Evolutionary conservation across 352 stramenopile species (phyloP), one percentile per base, ranked within the genome.

Genomic region (Thraustochytrium striatum): DNA sequence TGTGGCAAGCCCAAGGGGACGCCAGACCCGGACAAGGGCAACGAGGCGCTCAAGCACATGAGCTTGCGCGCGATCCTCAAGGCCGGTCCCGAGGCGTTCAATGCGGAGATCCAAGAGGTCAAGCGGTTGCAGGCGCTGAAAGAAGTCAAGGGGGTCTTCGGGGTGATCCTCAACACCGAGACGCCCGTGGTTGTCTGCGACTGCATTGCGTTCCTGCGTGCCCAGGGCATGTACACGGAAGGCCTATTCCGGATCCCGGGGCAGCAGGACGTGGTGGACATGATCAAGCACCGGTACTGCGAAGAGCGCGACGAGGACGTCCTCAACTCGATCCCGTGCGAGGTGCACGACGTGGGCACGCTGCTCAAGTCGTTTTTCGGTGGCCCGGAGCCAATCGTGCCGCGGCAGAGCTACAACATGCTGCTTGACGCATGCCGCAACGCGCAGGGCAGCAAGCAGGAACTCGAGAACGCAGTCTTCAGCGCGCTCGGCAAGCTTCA

Each of bases 151-250:
- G 65, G 65, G 19, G 65, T 75, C 44, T 75, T 75, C 28, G 65
- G 65, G 28, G 65, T 75, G 11, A 16, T 75, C 3, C 5, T 75
- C 50, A 75, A 58, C 50, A 62, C 3, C 33, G 70, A 80, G 41
- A 75, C 70, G 38, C 70, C 70, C 13, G 39, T 80, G 9, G 59
- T 80, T 3, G 70, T 80, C 9, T 80, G 70, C 44, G 70, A 80
- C 70, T 80, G 70, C 44, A 80, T 80, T 30, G 70, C 70, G 13
- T 80, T 59, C 28, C 70, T 80, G 16, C 70, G 70, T 33, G 70
- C 70, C 28, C 65, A 75, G 50, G 65, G 65, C 43, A 58, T 80
- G 36, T 80, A 80, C 47, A 80, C 70, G 21, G 70, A 80, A 38
- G 70, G 70, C 3, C 3, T 80, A 25, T 80, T 80, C 30, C 70